Evolutionary conservation across 2,329 filamentous ascomycete species (phyloP), one percentile per base, ranked within the genome.

Genomic region (Plenodomus lindquistii): DNA sequence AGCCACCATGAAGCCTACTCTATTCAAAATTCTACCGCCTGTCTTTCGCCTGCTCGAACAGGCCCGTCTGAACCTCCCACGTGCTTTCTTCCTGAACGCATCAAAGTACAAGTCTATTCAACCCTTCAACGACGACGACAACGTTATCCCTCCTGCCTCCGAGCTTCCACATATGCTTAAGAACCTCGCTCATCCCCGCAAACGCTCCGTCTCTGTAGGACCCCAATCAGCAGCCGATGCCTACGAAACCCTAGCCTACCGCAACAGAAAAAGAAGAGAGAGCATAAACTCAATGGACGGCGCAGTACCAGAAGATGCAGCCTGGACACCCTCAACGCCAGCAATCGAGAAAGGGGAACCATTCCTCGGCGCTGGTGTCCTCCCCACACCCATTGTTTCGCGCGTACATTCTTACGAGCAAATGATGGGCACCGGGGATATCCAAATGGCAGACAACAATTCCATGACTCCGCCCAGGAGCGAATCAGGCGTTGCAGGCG

Each of bases 211-310:
- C 27, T 96, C 91, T 5, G 83, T 97, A 44, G 94, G 94, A 0
- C 94, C 94, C 1, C 94, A 97, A 74, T 97, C 92, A 38, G 92
- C 92, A 52, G 94, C 94, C 2, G 94, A 99, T 74, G 94, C 91
- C 19, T 96, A 97, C 74, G 94, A 99, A 76, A 91, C 91, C 17
- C 79, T 99, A 40, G 94, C 93, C 5, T 96, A 96, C 67, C 86
- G 93, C 17, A 91, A 96, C 60, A 83, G 86, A 57, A 78, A 79
- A 48, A 76, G 85, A 46, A 77, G 83, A 42, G 82, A 87, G 61
- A 86, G 83, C 60, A 74, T 79, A 19, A 79, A 77, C n/a, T 76
- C 74, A 7, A 51, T 55, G 17, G 70, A 67, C 47, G 68, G 59
- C 22, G 61, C 45, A 7, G 59, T 63, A n/a, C 59, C 62, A 1